phyloP scores from a whole-genome alignment of 2,329 filamentous ascomycete species.

The Stemphylium lycopersici region DNA sequence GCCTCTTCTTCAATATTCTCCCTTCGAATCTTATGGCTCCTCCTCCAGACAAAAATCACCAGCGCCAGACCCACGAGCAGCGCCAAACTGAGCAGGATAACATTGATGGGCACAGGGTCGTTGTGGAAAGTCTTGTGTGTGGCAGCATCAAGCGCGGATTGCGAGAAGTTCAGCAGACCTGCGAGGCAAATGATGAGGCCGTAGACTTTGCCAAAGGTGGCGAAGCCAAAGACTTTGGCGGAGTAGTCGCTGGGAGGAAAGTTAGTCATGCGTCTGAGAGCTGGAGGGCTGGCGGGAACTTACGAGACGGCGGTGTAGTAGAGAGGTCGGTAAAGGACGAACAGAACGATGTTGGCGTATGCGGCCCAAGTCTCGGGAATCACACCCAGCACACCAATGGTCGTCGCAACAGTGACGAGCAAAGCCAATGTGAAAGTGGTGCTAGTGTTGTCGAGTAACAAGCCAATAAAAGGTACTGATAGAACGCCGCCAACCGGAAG shows the following conservation, averaged over 20 bases:
- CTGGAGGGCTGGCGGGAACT: conserved; percentile 24
- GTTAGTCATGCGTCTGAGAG: conserved; percentile 8
- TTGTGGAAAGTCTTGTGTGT: conserved; percentile 75
- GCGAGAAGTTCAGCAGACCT: conserved; percentile 82
- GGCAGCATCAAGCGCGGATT: conserved; percentile 78
- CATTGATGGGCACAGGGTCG: conserved; percentile 78
- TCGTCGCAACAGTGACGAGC: conserved; percentile 73
- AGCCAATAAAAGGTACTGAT: conserved; percentile 85
- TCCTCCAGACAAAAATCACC: conserved; percentile 68
- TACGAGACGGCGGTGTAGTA: conserved; percentile 88
- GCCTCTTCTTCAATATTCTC: conserved; percentile 47
- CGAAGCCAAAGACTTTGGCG: conserved; percentile 89
- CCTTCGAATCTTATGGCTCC: conserved; percentile 52
- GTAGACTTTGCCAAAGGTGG: conserved; percentile 93
- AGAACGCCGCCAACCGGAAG: conserved; percentile 82
- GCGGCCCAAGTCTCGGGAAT: conserved; percentile 73
- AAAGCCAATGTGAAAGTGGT: conserved; percentile 73
- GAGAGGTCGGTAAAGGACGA: conserved; percentile 83
- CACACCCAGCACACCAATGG: conserved; percentile 77
- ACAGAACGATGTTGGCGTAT: conserved; percentile 77
- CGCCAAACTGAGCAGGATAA: conserved; percentile 67
- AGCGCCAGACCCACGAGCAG: conserved; percentile 68
- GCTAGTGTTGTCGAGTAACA: conserved; percentile 76
- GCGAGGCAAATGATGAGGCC: conserved; percentile 86
- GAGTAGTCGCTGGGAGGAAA: conserved; percentile 68